phyloP scores from a whole-genome alignment of 257 asterid species.

The Galeopsis tetrahit region DNA sequence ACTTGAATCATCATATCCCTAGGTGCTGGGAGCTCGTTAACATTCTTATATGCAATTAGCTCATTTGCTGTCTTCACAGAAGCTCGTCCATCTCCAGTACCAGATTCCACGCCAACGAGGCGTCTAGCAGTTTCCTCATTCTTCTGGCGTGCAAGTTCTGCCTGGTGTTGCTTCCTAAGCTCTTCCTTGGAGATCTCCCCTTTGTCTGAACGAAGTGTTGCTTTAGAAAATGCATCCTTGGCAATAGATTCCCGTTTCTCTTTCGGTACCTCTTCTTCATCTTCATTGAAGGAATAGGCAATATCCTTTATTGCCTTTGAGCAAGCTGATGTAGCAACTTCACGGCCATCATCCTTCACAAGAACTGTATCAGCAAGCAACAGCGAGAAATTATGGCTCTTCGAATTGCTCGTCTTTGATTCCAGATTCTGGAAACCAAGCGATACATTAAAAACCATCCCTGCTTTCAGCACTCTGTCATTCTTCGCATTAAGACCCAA shows the following conservation, averaged over 20 bases:
- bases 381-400: constrained; percentile 58
- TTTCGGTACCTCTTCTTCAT: constrained; percentile 51
- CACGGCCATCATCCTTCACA: constrained; percentile 44
- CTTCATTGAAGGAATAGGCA: constrained; percentile 60
- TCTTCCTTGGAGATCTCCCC: constrained; percentile 75
- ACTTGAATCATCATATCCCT: constrained; percentile 74
- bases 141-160: constrained; percentile 78
- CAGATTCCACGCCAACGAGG: constrained; percentile 64
- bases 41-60: constrained; percentile 61
- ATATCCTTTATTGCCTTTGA: constrained; percentile 58
- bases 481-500: constrained; percentile 62
- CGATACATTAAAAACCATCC: constrained; percentile 76
- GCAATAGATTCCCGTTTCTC: constrained; percentile 33
- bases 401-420: constrained; percentile 48
- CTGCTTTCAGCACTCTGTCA: constrained; percentile 60
- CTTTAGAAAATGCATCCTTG: constrained; percentile 56
- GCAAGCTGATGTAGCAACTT: constrained; percentile 53
- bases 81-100: constrained; percentile 42
- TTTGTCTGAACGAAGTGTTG: constrained; percentile 73
- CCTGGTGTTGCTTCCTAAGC: constrained; percentile 80
- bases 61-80: constrained; percentile 49
- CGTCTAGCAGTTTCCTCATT: constrained; percentile 77
- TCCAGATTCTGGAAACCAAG: constrained; percentile 77
- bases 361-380: constrained; percentile 79
- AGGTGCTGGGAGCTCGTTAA: constrained; percentile 66